These are phyloP conservation scores for Penicillium sp. DNA, from an alignment of 2,329 filamentous ascomycete species.

Conservation along the genomic window DNA sequence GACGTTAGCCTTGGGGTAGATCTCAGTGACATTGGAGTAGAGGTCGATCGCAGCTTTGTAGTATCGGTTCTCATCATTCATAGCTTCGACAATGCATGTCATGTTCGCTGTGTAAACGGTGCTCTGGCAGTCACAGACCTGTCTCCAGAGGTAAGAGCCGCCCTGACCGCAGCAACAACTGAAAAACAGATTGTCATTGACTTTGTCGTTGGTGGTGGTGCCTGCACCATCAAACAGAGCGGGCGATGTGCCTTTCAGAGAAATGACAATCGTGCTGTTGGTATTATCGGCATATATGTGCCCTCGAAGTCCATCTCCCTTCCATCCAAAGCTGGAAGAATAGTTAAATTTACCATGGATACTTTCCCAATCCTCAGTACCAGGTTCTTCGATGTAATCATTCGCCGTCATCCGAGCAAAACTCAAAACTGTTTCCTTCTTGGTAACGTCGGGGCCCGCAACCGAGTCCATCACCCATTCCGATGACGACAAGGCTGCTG, in stretches of 20 bases:
- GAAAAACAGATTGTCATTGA: constrained; percentile 97
- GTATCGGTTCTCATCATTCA: constrained; percentile 80
- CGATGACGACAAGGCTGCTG: constrained; percentile 61
- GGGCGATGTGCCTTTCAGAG: constrained; percentile 81
- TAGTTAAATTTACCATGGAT: constrained; percentile 75
- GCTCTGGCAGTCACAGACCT: constrained; percentile 89
- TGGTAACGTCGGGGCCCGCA: constrained; percentile 70
- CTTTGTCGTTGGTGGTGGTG: constrained; percentile 93
- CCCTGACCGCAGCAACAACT: constrained; percentile 96
- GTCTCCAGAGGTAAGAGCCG: constrained; percentile 80
- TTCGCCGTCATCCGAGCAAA: constrained; percentile 85
- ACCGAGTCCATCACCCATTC: constrained; percentile 82
- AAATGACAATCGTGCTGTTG: constrained; percentile 84
- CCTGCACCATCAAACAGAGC: constrained; percentile 95
- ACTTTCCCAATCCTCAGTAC: constrained; percentile 73
- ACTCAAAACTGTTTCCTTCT: constrained; percentile 75
- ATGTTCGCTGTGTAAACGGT: constrained; percentile 85
- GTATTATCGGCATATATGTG: constrained; percentile 84
- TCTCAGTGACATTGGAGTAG: constrained; percentile 82
- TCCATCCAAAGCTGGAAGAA: constrained; percentile 87
- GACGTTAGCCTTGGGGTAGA: constrained; percentile 77
- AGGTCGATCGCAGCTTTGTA: constrained; percentile 84
- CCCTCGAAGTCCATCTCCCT: constrained; percentile 77
- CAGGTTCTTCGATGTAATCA: constrained; percentile 72
- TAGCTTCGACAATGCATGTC: constrained; percentile 71